Evolutionary conservation across 345 rosid species (phyloP).

Genomic region (Camelina sativa): DNA sequence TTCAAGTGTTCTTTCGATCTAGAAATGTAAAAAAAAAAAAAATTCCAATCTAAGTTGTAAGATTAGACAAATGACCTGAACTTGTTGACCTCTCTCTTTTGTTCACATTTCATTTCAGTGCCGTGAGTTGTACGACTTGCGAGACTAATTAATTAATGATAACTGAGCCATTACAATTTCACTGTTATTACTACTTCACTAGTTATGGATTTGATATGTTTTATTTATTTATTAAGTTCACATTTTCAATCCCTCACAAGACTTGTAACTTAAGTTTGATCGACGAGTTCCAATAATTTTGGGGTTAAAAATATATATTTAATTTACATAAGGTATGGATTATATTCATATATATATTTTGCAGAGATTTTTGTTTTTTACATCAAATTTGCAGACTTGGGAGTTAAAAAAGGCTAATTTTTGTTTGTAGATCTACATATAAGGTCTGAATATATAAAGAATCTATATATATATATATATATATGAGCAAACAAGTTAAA

Average conservation of each 20-base stretch:
- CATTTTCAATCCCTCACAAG: slow-evolving; percentile 13
- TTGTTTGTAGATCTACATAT: too few relatives aligned
- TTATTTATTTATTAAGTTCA: slow-evolving; percentile 9
- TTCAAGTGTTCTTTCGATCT: slow-evolving; percentile 18
- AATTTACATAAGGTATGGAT: too few relatives aligned
- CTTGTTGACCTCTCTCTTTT: slow-evolving; percentile 34
- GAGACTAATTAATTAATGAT: not conserved
- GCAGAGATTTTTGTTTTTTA: too few relatives aligned
- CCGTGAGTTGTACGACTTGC: slow-evolving; percentile 4
- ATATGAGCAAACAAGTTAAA: too few relatives aligned
- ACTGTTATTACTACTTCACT: not conserved
- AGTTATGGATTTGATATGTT: slow-evolving; percentile 19
- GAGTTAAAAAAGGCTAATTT: too few relatives aligned
- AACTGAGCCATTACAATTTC: not conserved
- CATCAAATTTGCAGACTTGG: too few relatives aligned
- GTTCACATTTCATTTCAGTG: slow-evolving; percentile 25
- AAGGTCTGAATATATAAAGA: too few relatives aligned
- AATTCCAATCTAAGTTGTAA: slow-evolving; percentile 11
- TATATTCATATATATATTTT: too few relatives aligned
- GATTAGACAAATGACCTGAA: slow-evolving; percentile 25
- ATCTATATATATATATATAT: too few relatives aligned
- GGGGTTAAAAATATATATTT: too few relatives aligned
- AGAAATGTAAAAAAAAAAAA: slow-evolving; percentile 14
- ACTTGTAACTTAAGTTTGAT: too few relatives aligned
- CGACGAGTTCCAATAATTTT: too few relatives aligned